A percentile compares a stretch with the other conserved stretches of the same genome.
phyloP scores from a whole-genome alignment of 371 early-diverging fungal species.

The Choanephora cucurbitarum region DNA sequence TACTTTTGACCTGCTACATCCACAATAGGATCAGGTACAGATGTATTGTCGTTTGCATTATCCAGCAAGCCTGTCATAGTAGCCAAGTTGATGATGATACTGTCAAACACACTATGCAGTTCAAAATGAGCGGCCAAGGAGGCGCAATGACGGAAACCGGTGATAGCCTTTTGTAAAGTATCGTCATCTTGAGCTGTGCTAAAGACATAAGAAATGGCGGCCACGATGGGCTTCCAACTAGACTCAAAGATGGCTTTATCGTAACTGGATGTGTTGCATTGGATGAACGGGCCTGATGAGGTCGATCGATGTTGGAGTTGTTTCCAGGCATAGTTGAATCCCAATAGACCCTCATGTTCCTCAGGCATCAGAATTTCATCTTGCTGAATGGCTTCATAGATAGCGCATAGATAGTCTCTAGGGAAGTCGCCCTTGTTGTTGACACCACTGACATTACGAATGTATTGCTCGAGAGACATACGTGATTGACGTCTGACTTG shows the following conservation, averaged over 20 bases:
- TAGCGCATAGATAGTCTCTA: conserved; percentile 68
- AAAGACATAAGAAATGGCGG: conserved; percentile 77
- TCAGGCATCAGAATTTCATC: conserved; percentile 88
- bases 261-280: conserved; percentile 55
- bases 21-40: conserved; percentile 61
- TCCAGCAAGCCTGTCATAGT: conserved; percentile 77
- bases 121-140: conserved; percentile 73
- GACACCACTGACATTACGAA: conserved; percentile 76
- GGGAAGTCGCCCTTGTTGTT: conserved; percentile 77
- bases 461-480: conserved; percentile 87
- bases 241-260: conserved; percentile 69
- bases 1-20: conserved; percentile 64
- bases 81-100: conserved; percentile 72
- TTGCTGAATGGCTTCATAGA: conserved; percentile 76
- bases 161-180: conserved; percentile 77
- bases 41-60: conserved; percentile 39
- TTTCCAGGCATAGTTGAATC: conserved; percentile 94
- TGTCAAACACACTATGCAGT: conserved; percentile 77
- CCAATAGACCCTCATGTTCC: conserved; percentile 92
- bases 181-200: conserved; percentile 80
- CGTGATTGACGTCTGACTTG: conserved; percentile 72
- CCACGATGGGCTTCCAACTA: conserved; percentile 63
- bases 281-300: conserved; percentile 47
- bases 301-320: conserved; percentile 71
- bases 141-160: conserved; percentile 82